Evolutionary conservation across 164 flowering plant genomes (phyloP).

Genomic region (Umbellularia californica): DNA sequence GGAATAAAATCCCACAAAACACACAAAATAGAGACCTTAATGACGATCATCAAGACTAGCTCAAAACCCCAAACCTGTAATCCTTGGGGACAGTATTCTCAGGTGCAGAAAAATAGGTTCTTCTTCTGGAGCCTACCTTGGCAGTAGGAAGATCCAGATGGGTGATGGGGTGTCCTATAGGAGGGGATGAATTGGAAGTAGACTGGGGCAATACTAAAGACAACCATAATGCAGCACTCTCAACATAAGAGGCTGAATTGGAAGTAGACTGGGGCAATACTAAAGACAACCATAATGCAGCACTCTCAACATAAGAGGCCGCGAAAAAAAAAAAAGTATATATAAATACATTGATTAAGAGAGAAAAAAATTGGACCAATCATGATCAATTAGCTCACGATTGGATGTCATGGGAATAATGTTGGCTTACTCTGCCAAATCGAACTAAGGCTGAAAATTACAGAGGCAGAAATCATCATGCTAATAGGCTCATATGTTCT

Average conservation of each 20-base stretch:
- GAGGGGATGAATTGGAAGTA: no score
- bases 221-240: not conserved
- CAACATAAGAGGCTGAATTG: not conserved
- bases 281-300: not conserved
- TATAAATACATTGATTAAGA: slow-evolving; percentile 7
- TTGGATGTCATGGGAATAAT: slow-evolving; percentile 16
- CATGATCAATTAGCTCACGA: slow-evolving; percentile 13
- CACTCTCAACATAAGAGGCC: not conserved
- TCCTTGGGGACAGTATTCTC: no score
- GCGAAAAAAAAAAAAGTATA: not conserved
- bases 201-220: no score
- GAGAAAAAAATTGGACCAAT: slow-evolving; percentile 17
- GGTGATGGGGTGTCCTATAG: no score
- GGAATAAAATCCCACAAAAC: no score
- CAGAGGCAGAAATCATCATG: slow-evolving; percentile 15
- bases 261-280: no score
- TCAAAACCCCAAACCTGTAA: no score
- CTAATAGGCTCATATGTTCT: not conserved
- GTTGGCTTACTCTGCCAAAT: slow-evolving; percentile 8
- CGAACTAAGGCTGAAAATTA: slow-evolving; percentile 16
- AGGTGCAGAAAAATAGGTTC: no score
- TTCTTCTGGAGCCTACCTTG: no score
- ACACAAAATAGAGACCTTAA: no score
- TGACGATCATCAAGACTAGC: no score
- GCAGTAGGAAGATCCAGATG: no score